Evolutionary conservation across 148 eudicot species (phyloP).

Genomic region (Cornus suecica): DNA sequence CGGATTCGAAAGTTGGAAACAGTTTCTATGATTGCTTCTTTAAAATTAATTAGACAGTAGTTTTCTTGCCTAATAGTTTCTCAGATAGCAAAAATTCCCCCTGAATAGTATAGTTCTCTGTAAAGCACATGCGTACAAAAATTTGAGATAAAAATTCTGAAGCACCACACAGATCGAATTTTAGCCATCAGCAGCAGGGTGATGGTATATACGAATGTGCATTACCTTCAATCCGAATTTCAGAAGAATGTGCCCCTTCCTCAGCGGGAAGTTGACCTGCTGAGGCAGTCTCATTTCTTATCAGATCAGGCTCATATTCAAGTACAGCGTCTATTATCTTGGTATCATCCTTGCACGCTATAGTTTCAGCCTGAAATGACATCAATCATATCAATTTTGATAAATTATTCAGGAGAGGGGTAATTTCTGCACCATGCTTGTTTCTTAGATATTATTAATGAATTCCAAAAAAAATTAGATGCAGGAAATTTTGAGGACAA

Average conservation of each 20-base stretch:
- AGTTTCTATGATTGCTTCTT: not conserved
- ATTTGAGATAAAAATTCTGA: not conserved
- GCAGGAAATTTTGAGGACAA: not conserved
- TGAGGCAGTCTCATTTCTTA: constrained; percentile 12
- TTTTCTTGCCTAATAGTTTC: not conserved
- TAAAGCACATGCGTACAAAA: not conserved
- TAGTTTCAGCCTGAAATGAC: constrained; percentile 37
- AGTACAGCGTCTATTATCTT: constrained; percentile 7
- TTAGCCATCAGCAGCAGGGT: not conserved
- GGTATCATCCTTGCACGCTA: constrained; percentile 19
- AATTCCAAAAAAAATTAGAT: not conserved
- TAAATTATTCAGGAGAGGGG: no score
- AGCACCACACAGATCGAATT: not conserved
- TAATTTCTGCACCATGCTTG: no score
- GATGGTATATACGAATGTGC: not conserved
- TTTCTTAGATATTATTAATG: no score
- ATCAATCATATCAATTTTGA: not conserved
- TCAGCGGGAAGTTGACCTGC: constrained; percentile 22
- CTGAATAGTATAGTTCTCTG: not conserved
- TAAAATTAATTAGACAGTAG: not conserved
- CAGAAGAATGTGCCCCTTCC: constrained; percentile 23
- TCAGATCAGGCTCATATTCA: constrained; percentile 18
- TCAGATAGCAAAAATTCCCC: not conserved
- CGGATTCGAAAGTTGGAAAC: not conserved
- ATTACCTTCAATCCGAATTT: constrained; percentile 41